Base-by-base conservation (phyloP, 2,329 filamentous ascomycete genomes). In the Colletotrichum melonis region DNA sequence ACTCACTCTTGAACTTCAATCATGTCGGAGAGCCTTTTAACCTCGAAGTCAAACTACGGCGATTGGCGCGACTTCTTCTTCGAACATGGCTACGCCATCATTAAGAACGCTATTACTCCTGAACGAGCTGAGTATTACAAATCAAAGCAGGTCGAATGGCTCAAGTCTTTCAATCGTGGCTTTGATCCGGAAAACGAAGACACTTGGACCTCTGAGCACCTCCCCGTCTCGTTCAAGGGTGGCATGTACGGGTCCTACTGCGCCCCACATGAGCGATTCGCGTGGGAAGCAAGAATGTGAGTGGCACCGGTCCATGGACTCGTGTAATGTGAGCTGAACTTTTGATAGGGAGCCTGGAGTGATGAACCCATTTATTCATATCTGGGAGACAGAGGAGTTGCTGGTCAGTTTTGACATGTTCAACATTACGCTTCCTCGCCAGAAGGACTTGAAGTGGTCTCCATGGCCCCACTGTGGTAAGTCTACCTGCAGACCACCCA, bases 171-270 rank as follows among this genome's bases (percentile, higher is more conserved):
- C 59, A 78, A 78, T 0, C 78, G 81, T 3, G 84, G 82, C 0
- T 86, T 86, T 65, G 80, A 85, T 64, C 77, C 79, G 32, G 79
- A 82, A 5, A 79, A 84, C 70, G 77, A 78, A 14, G 75, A 67
- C 12, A 87, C 85, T 2, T 86, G 84, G 84, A 84, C 80, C 2
- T 79, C 79, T 9, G 83, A 86, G 6, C 81, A 87, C 74, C 79
- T 88, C 4, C 86, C 86, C 0, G 78, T 82, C 4, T 79, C 77
- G 74, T 81, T 82, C 77, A 87, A 87, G 75, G 83, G 83, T 35
- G 84, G 84, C 64, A 86, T 85, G 80, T 86, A 85, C 76, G 80
- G 80, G 64, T 75, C 74, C 22, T 86, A 86, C 68, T 78, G 77
- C 12, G 78, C 80, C 7, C 75, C 81, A 2, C 85, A 87, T 68